Conservation (phyloP, 306 rosid species). For the Gleditsia sinensis region DNA sequence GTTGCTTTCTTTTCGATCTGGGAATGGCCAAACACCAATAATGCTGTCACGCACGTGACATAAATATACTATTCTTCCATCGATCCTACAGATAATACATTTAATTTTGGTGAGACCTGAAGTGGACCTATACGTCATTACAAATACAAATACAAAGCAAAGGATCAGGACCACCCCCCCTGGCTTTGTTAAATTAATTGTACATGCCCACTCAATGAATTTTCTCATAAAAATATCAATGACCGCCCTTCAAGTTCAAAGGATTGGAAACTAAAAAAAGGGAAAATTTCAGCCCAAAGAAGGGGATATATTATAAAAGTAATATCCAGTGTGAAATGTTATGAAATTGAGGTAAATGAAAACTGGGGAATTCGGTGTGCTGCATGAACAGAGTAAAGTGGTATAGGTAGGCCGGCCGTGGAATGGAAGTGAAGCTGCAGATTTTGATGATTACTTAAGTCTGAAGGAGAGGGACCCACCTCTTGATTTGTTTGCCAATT, state of each 20-base stretch:
- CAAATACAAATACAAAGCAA: constrained; percentile 30
- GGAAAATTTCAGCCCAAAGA: background rate
- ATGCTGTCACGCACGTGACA: constrained; percentile 69
- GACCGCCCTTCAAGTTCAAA: too few species aligned
- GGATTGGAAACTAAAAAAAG: background rate
- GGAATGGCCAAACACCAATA: constrained; percentile 59
- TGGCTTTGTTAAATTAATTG: background rate
- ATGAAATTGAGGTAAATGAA: constrained; percentile 10
- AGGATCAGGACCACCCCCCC: background rate
- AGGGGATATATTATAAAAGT: background rate
- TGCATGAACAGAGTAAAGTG: constrained; percentile 8
- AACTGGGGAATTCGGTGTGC: constrained; percentile 10
- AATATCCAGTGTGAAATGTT: too few species aligned
- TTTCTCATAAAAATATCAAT: too few species aligned
- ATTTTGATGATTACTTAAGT: constrained; percentile 5
- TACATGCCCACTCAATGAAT: too few species aligned
- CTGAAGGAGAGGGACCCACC: constrained; percentile 34
- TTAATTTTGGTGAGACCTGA: constrained; percentile 24
- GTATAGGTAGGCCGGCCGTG: constrained; percentile 31
- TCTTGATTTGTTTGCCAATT: constrained; percentile 57
- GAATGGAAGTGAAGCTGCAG: constrained; percentile 17
- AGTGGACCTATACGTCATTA: background rate
- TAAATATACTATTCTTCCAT: constrained; percentile 30
- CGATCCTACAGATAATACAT: constrained; percentile 21
- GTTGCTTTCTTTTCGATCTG: constrained; percentile 34